Conservation (phyloP, 2,329 filamentous ascomycete species). For the Xylaria sp. region DNA sequence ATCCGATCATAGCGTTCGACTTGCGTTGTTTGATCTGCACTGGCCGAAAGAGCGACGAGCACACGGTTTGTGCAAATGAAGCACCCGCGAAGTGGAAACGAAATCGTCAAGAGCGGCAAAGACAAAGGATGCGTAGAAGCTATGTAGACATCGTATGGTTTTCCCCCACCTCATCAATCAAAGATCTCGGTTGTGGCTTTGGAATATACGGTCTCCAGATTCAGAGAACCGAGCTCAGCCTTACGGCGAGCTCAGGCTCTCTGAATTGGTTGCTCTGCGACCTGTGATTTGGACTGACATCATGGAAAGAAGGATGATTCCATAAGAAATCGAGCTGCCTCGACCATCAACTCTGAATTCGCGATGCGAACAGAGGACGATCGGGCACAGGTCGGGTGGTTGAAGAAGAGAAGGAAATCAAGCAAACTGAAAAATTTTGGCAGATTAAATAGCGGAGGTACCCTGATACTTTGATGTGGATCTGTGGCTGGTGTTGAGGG, state of each 20-base stretch:
- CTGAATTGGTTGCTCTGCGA: slow-evolving; percentile 79
- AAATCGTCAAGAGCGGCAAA: not conserved
- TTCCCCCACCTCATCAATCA: slow-evolving; percentile 88
- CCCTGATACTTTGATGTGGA: slow-evolving; percentile 35
- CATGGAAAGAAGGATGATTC: slow-evolving; percentile 78
- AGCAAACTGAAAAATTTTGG: slow-evolving; percentile 44
- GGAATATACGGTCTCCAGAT: slow-evolving; percentile 84
- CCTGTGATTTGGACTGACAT: slow-evolving; percentile 96
- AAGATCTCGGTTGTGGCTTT: slow-evolving; percentile 90
- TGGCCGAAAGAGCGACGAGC: not conserved
- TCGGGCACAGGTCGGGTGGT: slow-evolving; percentile 86
- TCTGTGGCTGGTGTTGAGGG: slow-evolving; percentile 13
- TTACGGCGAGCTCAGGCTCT: slow-evolving; percentile 74
- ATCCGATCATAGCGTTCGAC: not conserved
- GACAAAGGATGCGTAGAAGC: not conserved
- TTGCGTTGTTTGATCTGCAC: not conserved
- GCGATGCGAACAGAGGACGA: slow-evolving; percentile 72
- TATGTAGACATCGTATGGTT: slow-evolving; percentile 85
- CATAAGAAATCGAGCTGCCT: slow-evolving; percentile 83
- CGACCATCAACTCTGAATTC: slow-evolving; percentile 80
- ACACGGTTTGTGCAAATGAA: not conserved
- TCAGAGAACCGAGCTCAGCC: slow-evolving; percentile 73
- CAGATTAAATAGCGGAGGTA: slow-evolving; percentile 27
- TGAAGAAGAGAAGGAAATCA: slow-evolving; percentile 52
- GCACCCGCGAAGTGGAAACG: no score